These are phyloP conservation scores for Apiotrichum domesticum DNA, from an alignment of 1,284 basidiomycete genomes.

Conservation along the genomic window DNA sequence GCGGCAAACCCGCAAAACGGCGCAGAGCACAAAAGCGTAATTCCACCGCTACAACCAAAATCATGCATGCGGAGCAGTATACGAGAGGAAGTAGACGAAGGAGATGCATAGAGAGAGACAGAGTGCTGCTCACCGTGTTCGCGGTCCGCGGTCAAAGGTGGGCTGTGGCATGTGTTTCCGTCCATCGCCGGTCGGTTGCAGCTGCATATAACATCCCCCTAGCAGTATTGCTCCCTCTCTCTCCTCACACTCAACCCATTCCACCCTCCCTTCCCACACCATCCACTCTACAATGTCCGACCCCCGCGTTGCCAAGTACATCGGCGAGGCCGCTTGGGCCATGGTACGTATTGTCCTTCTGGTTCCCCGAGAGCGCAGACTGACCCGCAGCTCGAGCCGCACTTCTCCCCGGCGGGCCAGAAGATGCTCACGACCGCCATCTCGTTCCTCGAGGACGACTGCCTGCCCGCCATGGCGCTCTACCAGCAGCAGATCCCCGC, in stretches of 20 bases:
- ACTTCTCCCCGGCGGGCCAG: slow-evolving; percentile 82
- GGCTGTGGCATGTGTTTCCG: too few relatives aligned
- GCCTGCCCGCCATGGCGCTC: slow-evolving; percentile 69
- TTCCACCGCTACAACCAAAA: too few relatives aligned
- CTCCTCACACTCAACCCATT: not conserved
- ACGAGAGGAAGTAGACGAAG: too few relatives aligned
- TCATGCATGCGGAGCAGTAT: too few relatives aligned
- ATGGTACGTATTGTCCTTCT: slow-evolving; percentile 15
- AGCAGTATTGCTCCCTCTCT: not conserved
- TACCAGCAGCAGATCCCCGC: slow-evolving; percentile 77
- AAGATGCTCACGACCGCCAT: slow-evolving; percentile 77
- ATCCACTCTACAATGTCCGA: slow-evolving; percentile 14
- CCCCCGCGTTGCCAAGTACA: slow-evolving; percentile 20
- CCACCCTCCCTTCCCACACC: not conserved
- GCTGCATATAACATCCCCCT: not conserved
- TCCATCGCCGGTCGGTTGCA: too few relatives aligned
- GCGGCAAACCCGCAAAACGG: too few relatives aligned
- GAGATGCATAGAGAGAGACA: too few relatives aligned
- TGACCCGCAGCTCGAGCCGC: slow-evolving; percentile 67
- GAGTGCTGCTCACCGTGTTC: too few relatives aligned
- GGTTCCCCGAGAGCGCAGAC: not conserved
- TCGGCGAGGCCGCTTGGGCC: slow-evolving; percentile 24
- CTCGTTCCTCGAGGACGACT: slow-evolving; percentile 79
- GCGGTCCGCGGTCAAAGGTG: too few relatives aligned
- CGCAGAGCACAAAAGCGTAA: too few relatives aligned